Evolutionary conservation across 306 rosid species (phyloP).

Genomic region (Cyclanthera cordifolia): DNA sequence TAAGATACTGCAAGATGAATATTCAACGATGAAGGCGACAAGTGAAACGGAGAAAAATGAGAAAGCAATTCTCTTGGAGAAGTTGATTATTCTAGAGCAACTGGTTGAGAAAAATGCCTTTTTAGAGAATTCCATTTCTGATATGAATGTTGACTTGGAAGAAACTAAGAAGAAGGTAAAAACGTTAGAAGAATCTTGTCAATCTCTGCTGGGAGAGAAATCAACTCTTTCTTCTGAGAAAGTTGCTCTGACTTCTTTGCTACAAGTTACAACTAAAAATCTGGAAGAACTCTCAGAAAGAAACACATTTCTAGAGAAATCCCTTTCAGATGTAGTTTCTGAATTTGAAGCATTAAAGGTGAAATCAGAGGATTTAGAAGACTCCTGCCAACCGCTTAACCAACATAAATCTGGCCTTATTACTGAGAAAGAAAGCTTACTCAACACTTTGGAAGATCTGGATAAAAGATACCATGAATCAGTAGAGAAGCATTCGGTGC

Average conservation of each 20-base stretch:
- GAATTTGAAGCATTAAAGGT: conserved; percentile 49
- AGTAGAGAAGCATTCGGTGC: conserved; percentile 33
- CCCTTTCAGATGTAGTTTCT: conserved; percentile 59
- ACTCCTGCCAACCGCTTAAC: conserved; percentile 37
- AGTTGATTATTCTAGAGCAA: conserved; percentile 61
- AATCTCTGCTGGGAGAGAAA: conserved; percentile 54
- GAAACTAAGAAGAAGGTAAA: conserved; percentile 51
- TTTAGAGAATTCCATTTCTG: conserved; percentile 79
- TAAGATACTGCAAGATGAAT: conserved; percentile 63
- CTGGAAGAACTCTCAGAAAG: conserved; percentile 52
- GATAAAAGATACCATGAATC: conserved; percentile 38
- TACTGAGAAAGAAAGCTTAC: conserved; percentile 50
- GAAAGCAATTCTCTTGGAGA: conserved; percentile 52
- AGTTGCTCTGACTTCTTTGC: conserved; percentile 49
- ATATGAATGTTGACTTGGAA: conserved; percentile 67
- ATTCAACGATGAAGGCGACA: conserved; percentile 45
- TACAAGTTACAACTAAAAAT: conserved; percentile 43
- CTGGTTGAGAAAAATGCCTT: conserved; percentile 64
- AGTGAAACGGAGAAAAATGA: conserved; percentile 44
- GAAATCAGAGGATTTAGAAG: conserved; percentile 53
- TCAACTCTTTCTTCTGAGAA: conserved; percentile 60
- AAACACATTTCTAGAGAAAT: conserved; percentile 60
- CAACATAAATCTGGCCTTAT: conserved; percentile 55
- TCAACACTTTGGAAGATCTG: conserved; percentile 41
- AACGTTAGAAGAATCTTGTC: conserved; percentile 33